These are phyloP conservation scores for Elsinoe ampelina DNA, from an alignment of 2,329 filamentous ascomycete genomes.

Conservation along the genomic window DNA sequence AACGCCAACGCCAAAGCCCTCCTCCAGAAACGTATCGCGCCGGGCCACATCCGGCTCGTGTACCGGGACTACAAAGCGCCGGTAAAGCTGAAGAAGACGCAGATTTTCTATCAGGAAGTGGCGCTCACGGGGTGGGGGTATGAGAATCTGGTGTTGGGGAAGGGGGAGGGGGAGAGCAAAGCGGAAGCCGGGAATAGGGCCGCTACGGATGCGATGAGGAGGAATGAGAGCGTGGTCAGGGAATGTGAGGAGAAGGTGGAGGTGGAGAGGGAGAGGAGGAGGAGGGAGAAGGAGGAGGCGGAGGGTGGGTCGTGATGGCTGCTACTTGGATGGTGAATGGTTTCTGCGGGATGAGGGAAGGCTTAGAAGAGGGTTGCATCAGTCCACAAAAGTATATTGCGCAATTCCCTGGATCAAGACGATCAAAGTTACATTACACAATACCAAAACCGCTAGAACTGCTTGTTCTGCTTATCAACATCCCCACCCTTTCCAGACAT, in stretches of 20 bases:
- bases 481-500: too few relatives aligned
- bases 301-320: background rate
- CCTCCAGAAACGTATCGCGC: conserved; percentile 29
- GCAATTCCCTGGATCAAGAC: too few relatives aligned
- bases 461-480: background rate
- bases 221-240: conserved; percentile 22
- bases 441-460: background rate
- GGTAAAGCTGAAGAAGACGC: conserved; percentile 46
- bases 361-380: too few relatives aligned
- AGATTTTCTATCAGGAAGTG: conserved; percentile 50
- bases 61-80: conserved; percentile 45
- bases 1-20: conserved; percentile 32
- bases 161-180: conserved; percentile 56
- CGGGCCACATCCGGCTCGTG: conserved; percentile 28
- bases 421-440: background rate
- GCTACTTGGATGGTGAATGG: too few relatives aligned
- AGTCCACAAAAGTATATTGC: too few relatives aligned
- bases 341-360: too few relatives aligned
- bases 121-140: conserved; percentile 63
- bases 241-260: conserved; percentile 17
- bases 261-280: conserved; percentile 16
- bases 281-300: conserved; percentile 17
- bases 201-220: conserved; percentile 53
- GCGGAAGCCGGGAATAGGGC: conserved; percentile 60
- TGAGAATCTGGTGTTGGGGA: conserved; percentile 51